phyloP scores from a whole-genome alignment of 176 grass and related monocot species.

The Pharus latifolius region DNA sequence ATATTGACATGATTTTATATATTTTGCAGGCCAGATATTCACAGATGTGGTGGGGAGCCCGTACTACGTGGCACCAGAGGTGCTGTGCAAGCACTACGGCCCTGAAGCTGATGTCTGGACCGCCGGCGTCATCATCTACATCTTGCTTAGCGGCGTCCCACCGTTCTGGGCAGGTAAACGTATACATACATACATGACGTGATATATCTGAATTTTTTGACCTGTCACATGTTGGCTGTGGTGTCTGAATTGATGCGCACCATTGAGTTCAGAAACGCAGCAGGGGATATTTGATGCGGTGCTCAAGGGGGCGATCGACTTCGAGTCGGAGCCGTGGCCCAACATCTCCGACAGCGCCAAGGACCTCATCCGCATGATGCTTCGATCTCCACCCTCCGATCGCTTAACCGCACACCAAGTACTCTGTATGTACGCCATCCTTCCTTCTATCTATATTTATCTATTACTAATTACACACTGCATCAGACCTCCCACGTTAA shows the following conservation, averaged over 20 bases:
- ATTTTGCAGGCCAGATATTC: constrained; percentile 44
- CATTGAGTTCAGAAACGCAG: constrained; percentile 42
- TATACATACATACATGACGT: neutral
- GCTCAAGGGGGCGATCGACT: constrained; percentile 46
- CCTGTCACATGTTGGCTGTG: too few species aligned
- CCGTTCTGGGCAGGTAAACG: constrained; percentile 54
- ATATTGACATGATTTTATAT: too few species aligned
- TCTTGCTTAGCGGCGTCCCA: constrained; percentile 58
- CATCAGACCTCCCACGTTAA: too few species aligned
- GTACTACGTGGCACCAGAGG: constrained; percentile 75
- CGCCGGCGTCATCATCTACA: constrained; percentile 66
- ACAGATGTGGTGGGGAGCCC: constrained; percentile 58
- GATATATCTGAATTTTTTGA: too few species aligned
- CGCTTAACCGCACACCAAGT: constrained; percentile 54
- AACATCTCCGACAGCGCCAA: constrained; percentile 52
- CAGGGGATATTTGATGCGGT: constrained; percentile 76
- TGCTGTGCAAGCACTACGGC: constrained; percentile 68
- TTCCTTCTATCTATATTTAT: too few species aligned
- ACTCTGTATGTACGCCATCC: constrained; percentile 46
- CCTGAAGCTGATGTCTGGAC: constrained; percentile 74
- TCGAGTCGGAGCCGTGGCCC: constrained; percentile 55
- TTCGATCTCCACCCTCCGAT: constrained; percentile 30
- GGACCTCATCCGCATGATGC: constrained; percentile 57
- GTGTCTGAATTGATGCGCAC: too few species aligned
- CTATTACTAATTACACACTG: too few species aligned